These are phyloP conservation scores for Erysimum cheiri DNA, from an alignment of 441 rosid species.

Conservation along the genomic window DNA sequence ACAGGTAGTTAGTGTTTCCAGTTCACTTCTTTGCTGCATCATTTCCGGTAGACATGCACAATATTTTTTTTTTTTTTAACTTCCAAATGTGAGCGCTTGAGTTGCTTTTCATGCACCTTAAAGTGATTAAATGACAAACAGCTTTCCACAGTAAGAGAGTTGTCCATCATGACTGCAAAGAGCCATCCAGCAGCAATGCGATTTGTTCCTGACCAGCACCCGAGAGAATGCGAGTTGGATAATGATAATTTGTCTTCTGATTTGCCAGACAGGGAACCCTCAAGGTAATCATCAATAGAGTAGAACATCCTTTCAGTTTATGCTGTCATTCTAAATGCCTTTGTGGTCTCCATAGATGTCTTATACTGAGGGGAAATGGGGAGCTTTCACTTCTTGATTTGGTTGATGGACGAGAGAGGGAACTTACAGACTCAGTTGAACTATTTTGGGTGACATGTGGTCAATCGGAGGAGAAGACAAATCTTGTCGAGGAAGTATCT, in stretches of 20 bases:
- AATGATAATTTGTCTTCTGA: slow-evolving; percentile 61
- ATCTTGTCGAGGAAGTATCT: slow-evolving; percentile 93
- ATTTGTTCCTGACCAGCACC: slow-evolving; percentile 89
- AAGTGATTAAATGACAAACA: slow-evolving; percentile 99
- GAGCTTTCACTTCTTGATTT: slow-evolving; percentile 96
- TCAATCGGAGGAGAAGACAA: slow-evolving; percentile 86
- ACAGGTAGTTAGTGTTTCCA: slow-evolving; percentile 65
- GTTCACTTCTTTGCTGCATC: slow-evolving; percentile 7
- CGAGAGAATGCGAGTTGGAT: slow-evolving; percentile 56
- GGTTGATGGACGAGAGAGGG: slow-evolving; percentile 98
- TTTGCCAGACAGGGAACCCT: slow-evolving; percentile 70
- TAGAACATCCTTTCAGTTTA: slow-evolving; percentile 38
- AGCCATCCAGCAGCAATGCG: slow-evolving; percentile 99
- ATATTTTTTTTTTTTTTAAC: slow-evolving; percentile 1
- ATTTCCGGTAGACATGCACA: slow-evolving; percentile 24
- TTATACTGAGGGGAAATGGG: slow-evolving; percentile 92
- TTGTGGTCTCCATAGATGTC: slow-evolving; percentile 64
- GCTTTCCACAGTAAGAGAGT: slow-evolving; percentile 99
- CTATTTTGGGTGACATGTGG: slow-evolving; percentile 99
- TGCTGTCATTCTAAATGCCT: slow-evolving; percentile 44
- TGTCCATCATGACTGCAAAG: slow-evolving; percentile 99
- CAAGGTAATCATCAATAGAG: slow-evolving; percentile 61
- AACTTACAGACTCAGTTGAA: slow-evolving; percentile 96
- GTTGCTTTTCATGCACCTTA: slow-evolving; percentile 69
- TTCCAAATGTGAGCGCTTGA: slow-evolving; percentile 32